Conservation (phyloP, 2,329 filamentous ascomycete genomes). For the Domatiomyces catenatus region DNA sequence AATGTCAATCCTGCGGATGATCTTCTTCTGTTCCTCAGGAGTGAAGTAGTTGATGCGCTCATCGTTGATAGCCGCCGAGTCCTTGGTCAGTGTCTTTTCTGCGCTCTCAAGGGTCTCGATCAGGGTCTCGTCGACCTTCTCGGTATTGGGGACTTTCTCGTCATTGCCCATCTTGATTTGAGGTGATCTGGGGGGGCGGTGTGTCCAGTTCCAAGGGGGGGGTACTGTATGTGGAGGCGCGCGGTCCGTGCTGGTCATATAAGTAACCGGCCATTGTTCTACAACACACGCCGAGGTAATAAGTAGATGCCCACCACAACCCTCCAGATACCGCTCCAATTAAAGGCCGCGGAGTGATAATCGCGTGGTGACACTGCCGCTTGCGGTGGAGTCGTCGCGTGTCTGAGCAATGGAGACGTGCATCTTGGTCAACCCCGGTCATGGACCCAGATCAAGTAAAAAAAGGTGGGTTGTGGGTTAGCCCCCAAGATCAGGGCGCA, state of each 20-base stretch:
- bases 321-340: background rate
- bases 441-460: no score
- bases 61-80: conserved; percentile 7
- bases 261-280: no score
- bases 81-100: conserved; percentile 4
- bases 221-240: background rate
- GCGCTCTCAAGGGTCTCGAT: conserved; percentile 8
- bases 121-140: conserved; percentile 17
- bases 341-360: background rate
- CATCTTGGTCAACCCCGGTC: no score
- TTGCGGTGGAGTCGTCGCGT: no score
- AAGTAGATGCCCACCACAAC: background rate
- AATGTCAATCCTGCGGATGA: conserved; percentile 54
- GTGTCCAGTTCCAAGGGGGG: background rate
- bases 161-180: background rate
- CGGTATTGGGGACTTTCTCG: background rate
- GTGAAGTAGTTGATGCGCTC: conserved; percentile 7
- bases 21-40: conserved; percentile 46
- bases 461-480: no score
- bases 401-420: no score
- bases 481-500: no score
- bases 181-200: background rate
- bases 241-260: no score
- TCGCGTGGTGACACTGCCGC: background rate
- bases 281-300: no score